Conservation (phyloP, 2,329 filamentous ascomycete genomes). For the Aspergillus pseudoglaucus region DNA sequence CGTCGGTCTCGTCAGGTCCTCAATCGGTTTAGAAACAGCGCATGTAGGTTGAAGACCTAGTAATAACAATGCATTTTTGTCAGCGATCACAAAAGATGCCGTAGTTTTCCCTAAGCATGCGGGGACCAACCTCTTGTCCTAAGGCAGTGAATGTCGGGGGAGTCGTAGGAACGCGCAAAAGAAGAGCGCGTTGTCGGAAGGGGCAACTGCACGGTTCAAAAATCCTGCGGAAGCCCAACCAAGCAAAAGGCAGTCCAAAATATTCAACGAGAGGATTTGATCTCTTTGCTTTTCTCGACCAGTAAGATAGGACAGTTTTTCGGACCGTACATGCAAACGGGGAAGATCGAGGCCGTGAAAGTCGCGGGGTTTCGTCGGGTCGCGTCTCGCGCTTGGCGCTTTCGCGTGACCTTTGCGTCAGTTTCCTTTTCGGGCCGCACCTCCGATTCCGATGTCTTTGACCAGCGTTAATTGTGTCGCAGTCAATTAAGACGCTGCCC, state of each 20-base stretch:
- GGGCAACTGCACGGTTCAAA: slow-evolving; percentile 14
- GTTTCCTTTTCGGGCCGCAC: slow-evolving; percentile 13
- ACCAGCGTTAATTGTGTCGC: background rate
- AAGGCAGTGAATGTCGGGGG: slow-evolving; percentile 15
- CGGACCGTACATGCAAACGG: slow-evolving; percentile 1
- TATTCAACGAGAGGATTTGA: no score
- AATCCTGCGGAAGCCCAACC: background rate
- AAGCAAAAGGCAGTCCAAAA: background rate
- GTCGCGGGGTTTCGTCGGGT: slow-evolving; percentile 18
- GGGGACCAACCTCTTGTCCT: slow-evolving; percentile 18
- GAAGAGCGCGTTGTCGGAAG: slow-evolving; percentile 25
- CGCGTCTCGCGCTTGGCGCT: slow-evolving; percentile 21
- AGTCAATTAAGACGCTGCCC: background rate
- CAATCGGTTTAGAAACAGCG: background rate
- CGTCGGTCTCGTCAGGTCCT: slow-evolving; percentile 1
- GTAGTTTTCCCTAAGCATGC: slow-evolving; percentile 7
- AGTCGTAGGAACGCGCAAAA: slow-evolving; percentile 24
- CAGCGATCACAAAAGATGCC: background rate
- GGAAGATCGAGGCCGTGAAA: slow-evolving; percentile 7
- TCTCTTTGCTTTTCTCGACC: background rate
- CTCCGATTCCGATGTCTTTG: slow-evolving; percentile 4
- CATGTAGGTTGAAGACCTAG: background rate
- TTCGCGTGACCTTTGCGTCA: slow-evolving; percentile 12
- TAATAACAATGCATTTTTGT: background rate
- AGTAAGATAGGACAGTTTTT: background rate